These are phyloP conservation scores for Collybia sp. DNA, from an alignment of 768 basidiomycete genomes.

Conservation along the genomic window DNA sequence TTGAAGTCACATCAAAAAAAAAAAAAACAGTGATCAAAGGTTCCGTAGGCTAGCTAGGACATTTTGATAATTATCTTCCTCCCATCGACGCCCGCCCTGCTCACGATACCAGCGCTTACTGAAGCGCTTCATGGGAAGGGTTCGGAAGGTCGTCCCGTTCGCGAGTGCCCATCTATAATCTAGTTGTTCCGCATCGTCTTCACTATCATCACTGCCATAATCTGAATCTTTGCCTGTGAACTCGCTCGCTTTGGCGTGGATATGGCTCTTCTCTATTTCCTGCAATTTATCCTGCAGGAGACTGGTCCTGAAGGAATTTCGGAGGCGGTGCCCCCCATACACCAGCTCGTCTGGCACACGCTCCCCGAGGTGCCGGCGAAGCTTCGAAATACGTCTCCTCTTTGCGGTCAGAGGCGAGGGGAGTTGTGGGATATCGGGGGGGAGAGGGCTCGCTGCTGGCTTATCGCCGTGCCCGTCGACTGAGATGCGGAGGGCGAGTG, in stretches of 20 bases:
- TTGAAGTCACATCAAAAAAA: too few relatives aligned
- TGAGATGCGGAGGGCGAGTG: not conserved
- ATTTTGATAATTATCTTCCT: slow-evolving; percentile 26
- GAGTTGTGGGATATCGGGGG: slow-evolving; percentile 10
- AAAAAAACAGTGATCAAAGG: too few relatives aligned
- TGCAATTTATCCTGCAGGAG: too few relatives aligned
- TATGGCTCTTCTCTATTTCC: too few relatives aligned
- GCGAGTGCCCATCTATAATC: slow-evolving; percentile 9
- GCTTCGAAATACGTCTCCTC: slow-evolving; percentile 22
- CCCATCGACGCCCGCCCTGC: slow-evolving; percentile 29
- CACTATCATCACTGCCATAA: slow-evolving; percentile 8
- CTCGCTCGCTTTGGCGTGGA: too few relatives aligned
- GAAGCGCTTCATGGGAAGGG: slow-evolving; percentile 9
- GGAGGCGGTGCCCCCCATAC: not conserved
- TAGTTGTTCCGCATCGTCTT: slow-evolving; percentile 10
- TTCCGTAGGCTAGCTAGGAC: slow-evolving; percentile 29
- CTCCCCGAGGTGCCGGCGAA: slow-evolving; percentile 28
- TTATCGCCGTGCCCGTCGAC: not conserved
- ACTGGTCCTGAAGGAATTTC: too few relatives aligned
- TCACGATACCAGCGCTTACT: slow-evolving; percentile 36
- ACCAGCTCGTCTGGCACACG: slow-evolving; percentile 14
- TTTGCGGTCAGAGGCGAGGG: slow-evolving; percentile 23
- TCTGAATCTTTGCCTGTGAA: not conserved
- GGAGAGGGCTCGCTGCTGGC: slow-evolving; percentile 4
- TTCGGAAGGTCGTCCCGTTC: slow-evolving; percentile 7